Base-by-base conservation (phyloP, 202 grass and related monocot species). In the Cymbopogon flexuosus region DNA sequence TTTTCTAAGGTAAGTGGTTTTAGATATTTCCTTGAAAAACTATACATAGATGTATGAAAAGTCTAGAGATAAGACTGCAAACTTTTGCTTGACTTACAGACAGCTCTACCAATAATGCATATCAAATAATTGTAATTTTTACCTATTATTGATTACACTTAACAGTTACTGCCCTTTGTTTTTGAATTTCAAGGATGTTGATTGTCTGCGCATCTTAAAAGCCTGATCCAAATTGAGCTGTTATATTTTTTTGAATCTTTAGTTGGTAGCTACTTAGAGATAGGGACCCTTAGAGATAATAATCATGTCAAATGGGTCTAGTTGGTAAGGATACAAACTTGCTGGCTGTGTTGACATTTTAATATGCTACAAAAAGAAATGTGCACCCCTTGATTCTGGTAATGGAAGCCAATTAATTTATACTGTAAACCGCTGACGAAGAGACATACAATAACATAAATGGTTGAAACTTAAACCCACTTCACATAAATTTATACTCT, bases 61-160 rank as follows among this genome's bases (percentile, higher is more conserved):
- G 46, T 83, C 71, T 77, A 51, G 24, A 45, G 22, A 52, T 56
- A 62, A 51, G 10, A 65, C 9, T 82, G 41, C 72, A 70, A 71
- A 87, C 21, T 29, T 11, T 52, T 54, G 6, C 22, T 66, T 51
- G 69, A 51, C 13, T 15, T 23, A 56, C 19, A 76, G 63, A 54
- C 41, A 46, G 24, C 62, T 41, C 14, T 70, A 14, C 52, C n/a
- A 57, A 57, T 22, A 57, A 19, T 22, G 8, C n/a, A 57, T 57
- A 22, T 86, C 22, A 52, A 8, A 1, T 15, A 1, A 62, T 47
- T 16, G 29, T 31, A 45, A 39, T 13, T 13, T 64, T 51, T 4
- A n/a, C 5, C 19, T 36, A 63, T 40, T 18, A 5, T 65, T 82
- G 69, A 42, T 18, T 7, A 54, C 34, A 76, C 12, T 86, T 51